Evolutionary conservation across 2,329 filamentous ascomycete genomes (phyloP), one percentile per base, ranked within the genome.

Genomic region (Alternaria tenuissima): DNA sequence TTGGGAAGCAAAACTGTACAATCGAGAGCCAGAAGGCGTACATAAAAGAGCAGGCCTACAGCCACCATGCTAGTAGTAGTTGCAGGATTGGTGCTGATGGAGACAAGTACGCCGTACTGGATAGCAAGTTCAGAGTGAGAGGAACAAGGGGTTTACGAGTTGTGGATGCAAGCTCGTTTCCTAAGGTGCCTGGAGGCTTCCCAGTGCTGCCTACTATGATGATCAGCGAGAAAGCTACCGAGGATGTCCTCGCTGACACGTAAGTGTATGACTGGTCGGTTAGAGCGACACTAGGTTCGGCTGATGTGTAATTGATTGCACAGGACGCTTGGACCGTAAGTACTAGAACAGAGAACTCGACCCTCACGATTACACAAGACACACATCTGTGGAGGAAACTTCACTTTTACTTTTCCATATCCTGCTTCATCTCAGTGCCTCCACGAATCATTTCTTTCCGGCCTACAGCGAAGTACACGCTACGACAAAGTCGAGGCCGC

Each of bases 91-190:
- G 24, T 26, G 6, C 24, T 2, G 24, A 26, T 26, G 24, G 24
- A 26, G 24, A 26, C 24, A 26, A 32, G 8, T 38, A 4, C 2
- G 44, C 52, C 26, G 44, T 44, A 24, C 22, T 55, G 3, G 52
- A 55, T 12, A 30, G n/a, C 6, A 47, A 47, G 30, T 49, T 47
- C 3, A 8, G 43, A 8, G 43, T 47, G 6, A 20, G 43, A 1
- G n/a, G 26, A 18, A 47, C 43, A 18, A 36, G 3, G 28, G 11
- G 28, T 30, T 70, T 80, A 1, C 77, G 85, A 0, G 61, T 88
- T 6, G 53, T 55, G 20, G 43, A 55, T 30, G 28, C 28, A 30
- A 30, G 28, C 28, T 30, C 28, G 28, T 30, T 30, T 30, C 28
- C 47, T 7, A 49, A 22, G 20, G 30, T 36, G 1, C 28, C 32